Conservation (phyloP, 768 basidiomycete species). For the Calvatia gigantea region DNA sequence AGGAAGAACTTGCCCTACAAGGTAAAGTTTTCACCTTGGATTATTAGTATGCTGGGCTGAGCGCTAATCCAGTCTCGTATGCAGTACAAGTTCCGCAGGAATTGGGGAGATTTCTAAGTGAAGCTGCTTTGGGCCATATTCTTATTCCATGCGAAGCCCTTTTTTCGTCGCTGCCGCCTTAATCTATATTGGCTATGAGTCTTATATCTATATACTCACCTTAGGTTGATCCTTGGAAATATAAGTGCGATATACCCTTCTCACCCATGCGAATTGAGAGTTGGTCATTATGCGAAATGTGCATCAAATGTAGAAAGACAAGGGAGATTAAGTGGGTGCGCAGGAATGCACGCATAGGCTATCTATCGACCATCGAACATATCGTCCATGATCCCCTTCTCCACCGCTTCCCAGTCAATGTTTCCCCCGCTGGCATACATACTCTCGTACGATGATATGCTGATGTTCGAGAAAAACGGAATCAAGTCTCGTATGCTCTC, state of each 20-base stretch:
- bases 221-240: slow-evolving; percentile 6
- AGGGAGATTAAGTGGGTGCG: neutral
- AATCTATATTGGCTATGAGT: neutral
- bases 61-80: slow-evolving; percentile 53
- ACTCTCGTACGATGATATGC: slow-evolving; percentile 86
- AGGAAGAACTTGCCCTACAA: slow-evolving; percentile 87
- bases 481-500: slow-evolving; percentile 81
- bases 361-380: slow-evolving; percentile 83
- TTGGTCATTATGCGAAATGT: neutral
- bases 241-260: neutral
- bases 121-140: slow-evolving; percentile 9
- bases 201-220: slow-evolving; percentile 1
- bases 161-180: neutral
- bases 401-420: slow-evolving; percentile 89
- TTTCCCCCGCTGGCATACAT: slow-evolving; percentile 79
- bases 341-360: slow-evolving; percentile 6
- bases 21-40: slow-evolving; percentile 39
- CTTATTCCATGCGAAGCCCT: neutral
- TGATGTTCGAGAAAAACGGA: slow-evolving; percentile 89
- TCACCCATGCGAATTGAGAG: neutral
- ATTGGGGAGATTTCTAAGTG: slow-evolving; percentile 80
- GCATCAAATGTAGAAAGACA: neutral
- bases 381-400: slow-evolving; percentile 75
- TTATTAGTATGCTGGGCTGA: slow-evolving; percentile 20
- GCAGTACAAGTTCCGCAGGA: slow-evolving; percentile 89